Percentiles rank a stretch among this genome's conserved stretches.
Evolutionary conservation across 2,329 filamentous ascomycete genomes (phyloP).

Genomic region (Septoria linicola): DNA sequence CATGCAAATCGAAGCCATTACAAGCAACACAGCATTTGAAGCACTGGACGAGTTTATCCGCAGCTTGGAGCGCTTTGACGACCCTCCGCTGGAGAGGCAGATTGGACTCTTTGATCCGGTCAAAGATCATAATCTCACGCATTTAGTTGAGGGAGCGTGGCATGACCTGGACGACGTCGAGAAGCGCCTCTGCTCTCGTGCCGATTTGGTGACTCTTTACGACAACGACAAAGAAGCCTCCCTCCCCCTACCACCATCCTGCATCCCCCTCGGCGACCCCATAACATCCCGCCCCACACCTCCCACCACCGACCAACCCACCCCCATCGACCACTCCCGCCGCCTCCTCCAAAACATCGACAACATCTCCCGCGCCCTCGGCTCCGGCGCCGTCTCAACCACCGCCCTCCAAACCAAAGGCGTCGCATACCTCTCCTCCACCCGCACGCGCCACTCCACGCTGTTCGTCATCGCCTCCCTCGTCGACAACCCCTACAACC

Average conservation of each 20-base stretch:
- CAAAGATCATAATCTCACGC: slow-evolving; percentile 44
- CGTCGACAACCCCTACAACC: slow-evolving; percentile 52
- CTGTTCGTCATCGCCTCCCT: slow-evolving; percentile 53
- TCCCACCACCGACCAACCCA: not conserved
- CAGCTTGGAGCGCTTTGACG: slow-evolving; percentile 45
- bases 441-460: slow-evolving; percentile 30
- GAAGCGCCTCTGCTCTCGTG: slow-evolving; percentile 36
- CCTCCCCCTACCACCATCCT: slow-evolving; percentile 26
- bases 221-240: slow-evolving; percentile 29
- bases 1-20: slow-evolving; percentile 40
- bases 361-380: slow-evolving; percentile 22
- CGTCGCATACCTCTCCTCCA: slow-evolving; percentile 44
- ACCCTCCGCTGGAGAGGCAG: slow-evolving; percentile 40
- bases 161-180: slow-evolving; percentile 46
- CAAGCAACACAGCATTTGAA: slow-evolving; percentile 42
- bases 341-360: slow-evolving; percentile 22
- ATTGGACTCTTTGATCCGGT: slow-evolving; percentile 46
- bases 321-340: slow-evolving; percentile 10
- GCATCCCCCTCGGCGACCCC: slow-evolving; percentile 37
- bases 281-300: slow-evolving; percentile 3
- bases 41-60: slow-evolving; percentile 47
- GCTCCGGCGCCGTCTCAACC: slow-evolving; percentile 14
- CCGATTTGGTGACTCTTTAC: slow-evolving; percentile 44
- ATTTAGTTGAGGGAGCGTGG: slow-evolving; percentile 49
- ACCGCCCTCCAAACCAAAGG: slow-evolving; percentile 53